Base-by-base conservation (phyloP, 768 basidiomycete genomes). In the Lactifluus echinatus region DNA sequence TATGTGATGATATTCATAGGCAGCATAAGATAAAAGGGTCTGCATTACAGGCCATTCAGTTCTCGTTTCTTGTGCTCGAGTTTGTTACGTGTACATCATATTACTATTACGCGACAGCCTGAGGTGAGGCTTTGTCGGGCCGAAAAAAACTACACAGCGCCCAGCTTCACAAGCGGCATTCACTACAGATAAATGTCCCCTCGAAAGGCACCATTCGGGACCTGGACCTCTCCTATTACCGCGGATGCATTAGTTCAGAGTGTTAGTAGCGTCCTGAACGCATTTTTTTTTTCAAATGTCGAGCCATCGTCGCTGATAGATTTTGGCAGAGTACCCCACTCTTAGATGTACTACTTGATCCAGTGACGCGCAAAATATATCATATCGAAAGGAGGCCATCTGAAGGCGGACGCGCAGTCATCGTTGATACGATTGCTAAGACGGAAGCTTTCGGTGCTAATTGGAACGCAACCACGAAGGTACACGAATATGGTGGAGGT, bases 401-500 rank as follows among this genome's bases (percentile, higher is more conserved):
- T 4, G 80, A 83, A 44, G 74, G 69, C 1, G 81, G 79, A 2
- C 75, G 87, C 3, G 73, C 66, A 50, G 81, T 83, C 1, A 69
- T 89, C 23, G 77, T 90, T 15, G 71, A 80, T 26, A 80, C 81
- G 0, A 52, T 68, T 24, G 69, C 70, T 4, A 71, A 73, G 21
- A 67, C 68, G 40, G 88, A 89, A 46, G 65, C 86, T 23, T 74
- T 83, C 12, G 76, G 76, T 1, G 64, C 70, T 31, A 75, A 73
- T 0, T 87, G 78, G 75, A 84, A 78, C 66, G 80, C 74, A 4
- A 74, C 79, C 33, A 77, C 79, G 0, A 67, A 74, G 15, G 85
- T 88, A 2, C 79, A 87, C 24, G 87, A 87, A 66, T 88, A 88
- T 51, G 87, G 88, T 0, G 88, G 88, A 12, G 80, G 75, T 2